Conservation (phyloP, 2,329 filamentous ascomycete species). For the Aspergillus uvarum region DNA sequence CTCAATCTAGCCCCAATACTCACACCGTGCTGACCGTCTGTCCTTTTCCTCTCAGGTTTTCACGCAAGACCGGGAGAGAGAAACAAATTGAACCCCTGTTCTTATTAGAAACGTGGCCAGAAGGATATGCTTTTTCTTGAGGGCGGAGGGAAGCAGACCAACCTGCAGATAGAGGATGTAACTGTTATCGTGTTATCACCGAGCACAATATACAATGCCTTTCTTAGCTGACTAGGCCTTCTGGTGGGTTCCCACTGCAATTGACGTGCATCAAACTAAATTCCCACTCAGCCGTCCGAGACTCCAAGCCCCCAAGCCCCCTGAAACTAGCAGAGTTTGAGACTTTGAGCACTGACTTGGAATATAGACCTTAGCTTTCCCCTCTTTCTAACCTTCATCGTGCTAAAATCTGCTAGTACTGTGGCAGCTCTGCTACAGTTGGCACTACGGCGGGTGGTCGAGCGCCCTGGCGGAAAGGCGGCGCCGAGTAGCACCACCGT, state of each 20-base stretch:
- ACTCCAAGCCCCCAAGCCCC: slow-evolving; percentile 1
- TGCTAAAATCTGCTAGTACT: neutral
- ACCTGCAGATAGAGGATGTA: neutral
- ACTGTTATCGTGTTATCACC: neutral
- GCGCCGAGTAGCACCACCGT: slow-evolving; percentile 12
- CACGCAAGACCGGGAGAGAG: neutral
- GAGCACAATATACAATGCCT: slow-evolving; percentile 3
- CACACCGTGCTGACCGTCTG: neutral
- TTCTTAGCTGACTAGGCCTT: neutral
- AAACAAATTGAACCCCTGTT: neutral
- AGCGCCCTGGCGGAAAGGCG: slow-evolving; percentile 15
- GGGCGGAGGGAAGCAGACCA: neutral
- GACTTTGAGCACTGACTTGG: slow-evolving; percentile 4
- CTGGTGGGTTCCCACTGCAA: neutral
- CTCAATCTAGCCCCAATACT: neutral
- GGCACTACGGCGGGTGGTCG: slow-evolving; percentile 3
- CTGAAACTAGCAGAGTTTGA: slow-evolving; percentile 8
- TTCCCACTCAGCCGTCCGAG: neutral
- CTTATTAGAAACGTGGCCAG: neutral
- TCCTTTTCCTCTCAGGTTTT: neutral
- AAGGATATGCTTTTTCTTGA: too few relatives aligned
- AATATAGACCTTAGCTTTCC: neutral
- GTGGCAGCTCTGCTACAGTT: neutral
- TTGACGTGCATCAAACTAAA: slow-evolving; percentile 6
- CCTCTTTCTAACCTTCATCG: neutral